These are phyloP conservation scores for Fusarium falciforme DNA, from an alignment of 2,329 filamentous ascomycete species.

Conservation along the genomic window DNA sequence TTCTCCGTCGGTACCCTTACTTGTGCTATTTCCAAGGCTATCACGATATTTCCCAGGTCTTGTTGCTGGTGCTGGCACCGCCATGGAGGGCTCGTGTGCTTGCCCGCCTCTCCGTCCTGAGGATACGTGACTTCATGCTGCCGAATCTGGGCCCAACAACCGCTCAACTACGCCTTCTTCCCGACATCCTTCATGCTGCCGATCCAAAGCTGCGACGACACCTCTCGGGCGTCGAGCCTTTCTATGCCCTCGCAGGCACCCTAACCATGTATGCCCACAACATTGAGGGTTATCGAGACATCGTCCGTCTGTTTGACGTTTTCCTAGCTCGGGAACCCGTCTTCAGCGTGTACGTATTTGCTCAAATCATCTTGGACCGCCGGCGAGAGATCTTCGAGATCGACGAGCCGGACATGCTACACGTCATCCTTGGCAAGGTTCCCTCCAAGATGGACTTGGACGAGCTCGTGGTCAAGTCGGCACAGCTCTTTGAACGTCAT, in stretches of 20 bases:
- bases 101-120: slow-evolving; percentile 85
- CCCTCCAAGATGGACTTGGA: slow-evolving; percentile 86
- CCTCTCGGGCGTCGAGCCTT: slow-evolving; percentile 83
- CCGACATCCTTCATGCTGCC: slow-evolving; percentile 78
- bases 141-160: slow-evolving; percentile 85
- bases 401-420: slow-evolving; percentile 94
- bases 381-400: slow-evolving; percentile 87
- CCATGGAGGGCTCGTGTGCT: slow-evolving; percentile 71
- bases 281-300: slow-evolving; percentile 88
- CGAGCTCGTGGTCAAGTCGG: slow-evolving; percentile 74
- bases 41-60: slow-evolving; percentile 97
- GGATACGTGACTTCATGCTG: slow-evolving; percentile 98
- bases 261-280: slow-evolving; percentile 98
- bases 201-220: slow-evolving; percentile 80
- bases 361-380: slow-evolving; percentile 84
- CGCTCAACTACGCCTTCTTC: slow-evolving; percentile 87
- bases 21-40: slow-evolving; percentile 98
- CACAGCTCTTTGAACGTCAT: slow-evolving; percentile 69
- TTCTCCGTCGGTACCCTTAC: slow-evolving; percentile 83
- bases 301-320: slow-evolving; percentile 92
- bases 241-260: slow-evolving; percentile 92
- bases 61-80: slow-evolving; percentile 84
- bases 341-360: slow-evolving; percentile 91
- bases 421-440: slow-evolving; percentile 87
- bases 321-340: slow-evolving; percentile 88